phyloP scores from a whole-genome alignment of 306 rosid species.

The Betula pendula region DNA sequence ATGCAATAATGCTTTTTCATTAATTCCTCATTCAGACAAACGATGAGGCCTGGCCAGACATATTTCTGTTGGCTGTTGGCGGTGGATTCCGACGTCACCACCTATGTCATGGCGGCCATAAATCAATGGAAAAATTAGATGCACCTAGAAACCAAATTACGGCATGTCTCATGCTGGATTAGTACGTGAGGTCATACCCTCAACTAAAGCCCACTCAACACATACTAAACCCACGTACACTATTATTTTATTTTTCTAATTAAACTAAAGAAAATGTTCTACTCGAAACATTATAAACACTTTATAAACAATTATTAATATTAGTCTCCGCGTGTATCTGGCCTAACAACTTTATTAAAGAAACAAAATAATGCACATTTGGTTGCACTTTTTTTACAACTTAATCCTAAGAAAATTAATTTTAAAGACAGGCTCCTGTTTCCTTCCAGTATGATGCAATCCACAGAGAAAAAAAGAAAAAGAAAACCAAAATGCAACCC shows the following conservation, averaged over 20 bases:
- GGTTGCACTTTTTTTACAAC: too few species aligned
- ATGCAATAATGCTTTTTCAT: too few species aligned
- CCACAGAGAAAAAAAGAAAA: too few species aligned
- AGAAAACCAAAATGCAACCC: too few species aligned
- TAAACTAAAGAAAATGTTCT: too few species aligned
- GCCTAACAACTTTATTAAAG: not conserved
- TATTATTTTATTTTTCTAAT: too few species aligned
- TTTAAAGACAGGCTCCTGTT: too few species aligned
- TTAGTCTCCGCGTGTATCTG: too few species aligned
- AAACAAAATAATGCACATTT: not conserved
- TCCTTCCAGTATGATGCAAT: too few species aligned
- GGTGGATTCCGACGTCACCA: conserved; percentile 40
- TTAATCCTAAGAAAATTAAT: too few species aligned
- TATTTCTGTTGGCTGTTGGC: not conserved
- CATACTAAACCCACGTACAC: conserved; percentile 19
- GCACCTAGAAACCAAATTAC: not conserved
- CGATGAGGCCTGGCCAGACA: not conserved
- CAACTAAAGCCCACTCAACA: not conserved
- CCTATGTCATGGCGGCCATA: conserved; percentile 13
- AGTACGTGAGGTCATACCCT: conserved; percentile 15
- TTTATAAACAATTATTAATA: too few species aligned
- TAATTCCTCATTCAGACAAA: not conserved
- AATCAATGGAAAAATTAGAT: not conserved
- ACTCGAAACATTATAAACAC: too few species aligned
- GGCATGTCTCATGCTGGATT: conserved; percentile 5